phyloP scores from a whole-genome alignment of 345 rosid species.

The Acer saccharum region DNA sequence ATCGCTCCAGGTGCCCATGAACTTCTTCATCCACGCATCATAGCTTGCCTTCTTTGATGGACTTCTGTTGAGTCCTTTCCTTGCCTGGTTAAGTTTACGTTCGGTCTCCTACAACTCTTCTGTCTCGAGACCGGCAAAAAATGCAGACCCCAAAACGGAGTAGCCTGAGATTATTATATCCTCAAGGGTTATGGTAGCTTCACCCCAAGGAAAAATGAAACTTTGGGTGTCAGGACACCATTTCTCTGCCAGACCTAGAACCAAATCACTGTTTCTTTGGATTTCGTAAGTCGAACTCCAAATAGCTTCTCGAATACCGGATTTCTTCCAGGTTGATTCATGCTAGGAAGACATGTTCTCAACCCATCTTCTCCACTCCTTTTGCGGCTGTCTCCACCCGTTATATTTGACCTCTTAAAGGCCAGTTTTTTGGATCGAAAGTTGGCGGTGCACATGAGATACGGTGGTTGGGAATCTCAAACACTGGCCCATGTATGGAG shows the following conservation, averaged over 20 bases:
- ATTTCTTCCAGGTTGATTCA: background rate
- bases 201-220: background rate
- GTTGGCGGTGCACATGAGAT: slow-evolving; percentile 1
- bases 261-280: background rate
- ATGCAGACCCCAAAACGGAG: too few species aligned
- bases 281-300: background rate
- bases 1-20: too few species aligned
- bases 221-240: background rate
- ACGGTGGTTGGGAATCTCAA: slow-evolving; percentile 18
- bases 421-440: slow-evolving; percentile 17
- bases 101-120: too few species aligned
- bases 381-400: slow-evolving; percentile 30
- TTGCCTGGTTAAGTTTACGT: too few species aligned
- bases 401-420: slow-evolving; percentile 25
- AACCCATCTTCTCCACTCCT: slow-evolving; percentile 44
- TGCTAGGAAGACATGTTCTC: slow-evolving; percentile 29
- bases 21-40: too few species aligned
- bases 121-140: too few species aligned
- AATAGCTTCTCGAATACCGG: background rate
- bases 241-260: background rate
- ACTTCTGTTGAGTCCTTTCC: too few species aligned
- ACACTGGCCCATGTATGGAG: slow-evolving; percentile 16
- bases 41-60: too few species aligned
- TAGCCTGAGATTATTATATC: too few species aligned
- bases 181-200: too few species aligned